Conservation (phyloP, 345 rosid genomes). For the Stellera chamaejasme region DNA sequence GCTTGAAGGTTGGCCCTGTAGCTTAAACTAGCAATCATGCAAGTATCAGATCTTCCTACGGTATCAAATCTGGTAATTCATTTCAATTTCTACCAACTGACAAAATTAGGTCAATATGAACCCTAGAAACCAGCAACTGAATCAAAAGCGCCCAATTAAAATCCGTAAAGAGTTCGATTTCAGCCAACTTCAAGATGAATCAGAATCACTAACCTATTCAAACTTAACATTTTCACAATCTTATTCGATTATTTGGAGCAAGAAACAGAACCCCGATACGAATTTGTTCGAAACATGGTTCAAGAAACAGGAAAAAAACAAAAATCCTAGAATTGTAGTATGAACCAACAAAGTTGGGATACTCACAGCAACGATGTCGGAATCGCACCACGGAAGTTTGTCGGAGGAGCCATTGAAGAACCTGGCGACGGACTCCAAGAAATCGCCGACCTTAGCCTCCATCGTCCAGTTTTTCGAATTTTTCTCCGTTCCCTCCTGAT, state of each 20-base stretch:
- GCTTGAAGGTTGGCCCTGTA: too few species aligned
- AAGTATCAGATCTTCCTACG: too few species aligned
- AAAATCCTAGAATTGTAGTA: neutral
- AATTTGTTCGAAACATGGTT: neutral
- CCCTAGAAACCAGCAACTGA: too few species aligned
- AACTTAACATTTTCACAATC: too few species aligned
- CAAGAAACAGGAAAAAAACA: constrained; percentile 1
- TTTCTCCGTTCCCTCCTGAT: neutral
- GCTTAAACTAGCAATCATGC: too few species aligned
- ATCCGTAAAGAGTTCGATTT: too few species aligned
- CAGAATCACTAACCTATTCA: neutral
- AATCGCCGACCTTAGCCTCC: constrained; percentile 39
- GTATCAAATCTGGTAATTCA: too few species aligned
- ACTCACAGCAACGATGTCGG: constrained; percentile 56
- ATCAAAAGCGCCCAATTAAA: too few species aligned
- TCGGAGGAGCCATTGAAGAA: constrained; percentile 64
- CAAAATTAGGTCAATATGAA: too few species aligned
- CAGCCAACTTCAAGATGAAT: neutral
- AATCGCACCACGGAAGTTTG: constrained; percentile 69
- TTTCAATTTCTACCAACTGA: too few species aligned
- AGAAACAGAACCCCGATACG: too few species aligned
- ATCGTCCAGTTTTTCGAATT: constrained; percentile 9
- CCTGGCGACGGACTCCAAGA: constrained; percentile 35
- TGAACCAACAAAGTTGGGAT: constrained; percentile 5
- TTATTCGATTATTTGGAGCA: too few species aligned